Percentiles rank a stretch among this genome's conserved stretches.
These are phyloP conservation scores for Lophiotrema nucula DNA, from an alignment of 495 filamentous ascomycete genomes.

Conservation along the genomic window DNA sequence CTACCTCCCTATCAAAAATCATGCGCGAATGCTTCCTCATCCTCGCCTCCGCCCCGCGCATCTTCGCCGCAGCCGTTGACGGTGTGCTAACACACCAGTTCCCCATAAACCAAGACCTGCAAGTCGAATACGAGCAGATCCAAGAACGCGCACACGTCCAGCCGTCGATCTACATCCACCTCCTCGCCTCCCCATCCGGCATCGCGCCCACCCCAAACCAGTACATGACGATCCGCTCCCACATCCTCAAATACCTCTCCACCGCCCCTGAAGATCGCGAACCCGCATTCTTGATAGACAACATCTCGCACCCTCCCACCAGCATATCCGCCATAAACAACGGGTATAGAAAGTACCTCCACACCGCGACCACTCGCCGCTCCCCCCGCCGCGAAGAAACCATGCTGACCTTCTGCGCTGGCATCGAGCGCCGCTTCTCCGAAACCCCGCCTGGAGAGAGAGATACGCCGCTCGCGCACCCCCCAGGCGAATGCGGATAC, in stretches of 20 bases:
- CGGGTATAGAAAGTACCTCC: slow-evolving; percentile 19
- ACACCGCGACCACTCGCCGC: background rate
- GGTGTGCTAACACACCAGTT: slow-evolving; percentile 4
- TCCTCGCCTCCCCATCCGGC: slow-evolving; percentile 14
- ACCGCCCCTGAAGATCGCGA: background rate
- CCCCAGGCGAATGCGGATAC: slow-evolving; percentile 22
- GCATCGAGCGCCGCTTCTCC: background rate
- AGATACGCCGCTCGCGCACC: slow-evolving; percentile 2
- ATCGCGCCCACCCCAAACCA: slow-evolving; percentile 15
- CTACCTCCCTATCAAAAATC: background rate
- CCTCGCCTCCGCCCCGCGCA: slow-evolving; percentile 10
- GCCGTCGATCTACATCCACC: slow-evolving; percentile 24
- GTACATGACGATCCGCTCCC: slow-evolving; percentile 8
- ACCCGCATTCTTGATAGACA: slow-evolving; percentile 5
- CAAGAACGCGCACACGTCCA: slow-evolving; percentile 7
- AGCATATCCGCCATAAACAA: background rate
- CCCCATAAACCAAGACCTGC: background rate
- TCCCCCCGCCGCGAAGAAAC: slow-evolving; percentile 1
- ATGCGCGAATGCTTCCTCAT: slow-evolving; percentile 23
- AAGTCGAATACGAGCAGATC: slow-evolving; percentile 8
- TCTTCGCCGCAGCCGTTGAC: slow-evolving; percentile 16
- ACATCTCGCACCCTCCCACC: background rate
- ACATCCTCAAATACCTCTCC: slow-evolving; percentile 2
- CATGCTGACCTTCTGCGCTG: slow-evolving; percentile 6
- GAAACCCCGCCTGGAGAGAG: background rate